Percentiles rank a stretch among this genome's conserved stretches.
phyloP scores from a whole-genome alignment of 345 rosid species.

The Eucalyptus albens region DNA sequence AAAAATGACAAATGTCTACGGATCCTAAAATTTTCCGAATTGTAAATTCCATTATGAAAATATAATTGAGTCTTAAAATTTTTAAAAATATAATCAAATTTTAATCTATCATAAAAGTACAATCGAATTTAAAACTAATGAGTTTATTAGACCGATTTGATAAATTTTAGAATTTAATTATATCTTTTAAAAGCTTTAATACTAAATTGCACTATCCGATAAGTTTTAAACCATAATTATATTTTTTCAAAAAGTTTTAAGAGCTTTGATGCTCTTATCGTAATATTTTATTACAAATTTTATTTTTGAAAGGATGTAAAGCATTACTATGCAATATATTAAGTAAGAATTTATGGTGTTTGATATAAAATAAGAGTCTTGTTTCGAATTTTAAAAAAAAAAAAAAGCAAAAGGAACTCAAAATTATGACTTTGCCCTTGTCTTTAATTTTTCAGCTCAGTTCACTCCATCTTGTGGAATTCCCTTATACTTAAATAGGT shows the following conservation, averaged over 20 bases:
- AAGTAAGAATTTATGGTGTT: background rate
- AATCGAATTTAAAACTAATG: fast-evolving
- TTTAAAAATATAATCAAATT: no score
- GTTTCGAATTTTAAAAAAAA: no score
- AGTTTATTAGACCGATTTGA: fast-evolving
- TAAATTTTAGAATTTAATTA: fast-evolving
- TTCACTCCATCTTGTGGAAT: background rate
- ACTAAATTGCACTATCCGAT: fast-evolving
- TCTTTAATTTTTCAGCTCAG: background rate
- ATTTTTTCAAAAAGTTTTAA: fast-evolving
- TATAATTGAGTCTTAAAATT: fast-evolving
- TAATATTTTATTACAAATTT: background rate
- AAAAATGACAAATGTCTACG: background rate
- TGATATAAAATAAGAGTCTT: background rate
- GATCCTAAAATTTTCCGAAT: fast-evolving
- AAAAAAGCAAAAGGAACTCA: background rate
- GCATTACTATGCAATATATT: background rate
- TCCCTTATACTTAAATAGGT: background rate
- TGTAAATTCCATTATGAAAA: fast-evolving
- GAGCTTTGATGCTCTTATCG: fast-evolving
- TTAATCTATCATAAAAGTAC: fast-evolving
- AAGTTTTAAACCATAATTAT: fast-evolving
- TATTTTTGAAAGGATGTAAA: background rate
- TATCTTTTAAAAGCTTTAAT: fast-evolving
- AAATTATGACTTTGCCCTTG: background rate